Evolutionary conservation across 2,329 filamentous ascomycete genomes (phyloP), one percentile per base, ranked within the genome.

Genomic region (Pyrenophora seminiperda): DNA sequence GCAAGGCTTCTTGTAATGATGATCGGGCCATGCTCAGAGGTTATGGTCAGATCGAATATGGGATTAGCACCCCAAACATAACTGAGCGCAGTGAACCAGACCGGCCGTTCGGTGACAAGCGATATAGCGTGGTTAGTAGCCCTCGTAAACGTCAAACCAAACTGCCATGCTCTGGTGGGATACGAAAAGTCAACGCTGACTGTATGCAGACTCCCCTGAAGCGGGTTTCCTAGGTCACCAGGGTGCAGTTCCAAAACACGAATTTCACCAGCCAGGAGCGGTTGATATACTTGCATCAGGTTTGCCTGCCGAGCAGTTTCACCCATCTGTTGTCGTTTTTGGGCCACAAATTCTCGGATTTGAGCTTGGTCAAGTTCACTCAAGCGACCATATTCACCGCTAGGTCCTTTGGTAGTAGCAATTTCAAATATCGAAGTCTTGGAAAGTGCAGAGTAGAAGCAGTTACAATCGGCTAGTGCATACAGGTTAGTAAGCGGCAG

Each of bases 51-150:
- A 11, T 66, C 54, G 31, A 62, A 64, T 2, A 44, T 14, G 0
- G 58, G 56, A 27, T 27, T 11, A n/a, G 53, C 14, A 2, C 61
- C 63, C 63, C 64, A 68, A 7, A 53, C 49, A 24, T 68, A 63
- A 20, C 59, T 63, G 7, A 67, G 40, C 0, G 59, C 61, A 5
- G 59, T 67, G 41, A 62, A 66, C 61, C 62, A 66, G 0, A 65
- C 29, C 1, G 54, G 50, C 5, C 34, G 47, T 4, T 49, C 50
- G 6, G 46, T 49, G 2, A 5, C 13, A 1, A 62, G 29, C 6
- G 62, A 63, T 11, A 67, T 20, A 0, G 53, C 62, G 30, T 66
- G 60, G 17, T 63, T 63, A 0, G 62, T 65, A 2, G 47, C 27
- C 18, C 54, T 34, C 1, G 38, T 54, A 11, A 19, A 59, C 7